phyloP scores from a whole-genome alignment of 164 flowering plant species.

The Piper longum region DNA sequence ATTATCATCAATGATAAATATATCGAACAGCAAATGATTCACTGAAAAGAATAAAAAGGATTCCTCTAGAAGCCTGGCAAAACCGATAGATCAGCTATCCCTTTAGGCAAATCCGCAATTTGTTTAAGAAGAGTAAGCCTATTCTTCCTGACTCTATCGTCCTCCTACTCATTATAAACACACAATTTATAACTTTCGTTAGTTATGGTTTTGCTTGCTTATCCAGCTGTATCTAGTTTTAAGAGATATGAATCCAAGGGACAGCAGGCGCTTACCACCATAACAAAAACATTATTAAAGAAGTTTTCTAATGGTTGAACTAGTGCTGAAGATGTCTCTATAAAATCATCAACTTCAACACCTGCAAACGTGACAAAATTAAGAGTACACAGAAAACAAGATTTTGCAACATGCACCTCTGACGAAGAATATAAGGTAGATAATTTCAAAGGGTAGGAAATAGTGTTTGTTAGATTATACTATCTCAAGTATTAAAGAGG shows the following conservation, averaged over 20 bases:
- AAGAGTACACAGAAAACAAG: neutral
- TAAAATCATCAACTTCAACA: conserved; percentile 73
- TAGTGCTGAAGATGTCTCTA: conserved; percentile 51
- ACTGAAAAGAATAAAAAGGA: neutral
- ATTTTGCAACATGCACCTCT: neutral
- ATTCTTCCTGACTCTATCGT: conserved; percentile 66
- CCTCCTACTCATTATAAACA: conserved; percentile 42
- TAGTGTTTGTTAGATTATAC: neutral
- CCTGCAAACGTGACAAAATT: conserved; percentile 18
- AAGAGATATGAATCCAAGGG: neutral
- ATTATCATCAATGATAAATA: too few species aligned
- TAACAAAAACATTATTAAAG: conserved; percentile 78
- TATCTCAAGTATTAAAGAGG: neutral
- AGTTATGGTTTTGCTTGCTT: neutral
- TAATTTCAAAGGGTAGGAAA: neutral
- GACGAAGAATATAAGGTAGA: neutral
- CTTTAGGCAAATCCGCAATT: conserved; percentile 79
- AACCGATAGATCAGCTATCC: conserved; percentile 73
- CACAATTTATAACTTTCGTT: neutral
- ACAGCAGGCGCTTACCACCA: conserved; percentile 65
- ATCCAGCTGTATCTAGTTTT: too few species aligned
- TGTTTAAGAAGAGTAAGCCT: conserved; percentile 71
- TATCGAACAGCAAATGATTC: neutral
- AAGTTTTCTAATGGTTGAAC: conserved; percentile 79
- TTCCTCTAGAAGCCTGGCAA: conserved; percentile 65